phyloP scores from a whole-genome alignment of 2,329 filamentous ascomycete species.

The Fusarium piperis region DNA sequence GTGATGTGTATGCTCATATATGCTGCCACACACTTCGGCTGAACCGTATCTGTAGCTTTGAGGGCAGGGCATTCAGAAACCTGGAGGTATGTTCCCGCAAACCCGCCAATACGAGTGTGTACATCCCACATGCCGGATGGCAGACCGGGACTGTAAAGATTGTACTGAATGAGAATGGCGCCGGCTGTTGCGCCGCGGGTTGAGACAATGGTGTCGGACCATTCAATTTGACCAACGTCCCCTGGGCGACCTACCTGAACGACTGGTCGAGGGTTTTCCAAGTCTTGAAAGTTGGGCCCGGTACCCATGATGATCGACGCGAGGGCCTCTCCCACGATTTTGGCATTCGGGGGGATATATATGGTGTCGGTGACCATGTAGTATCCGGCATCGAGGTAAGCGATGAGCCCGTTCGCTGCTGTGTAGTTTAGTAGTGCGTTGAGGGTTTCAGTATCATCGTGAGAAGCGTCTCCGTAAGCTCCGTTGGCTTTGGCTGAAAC shows the following conservation, averaged over 20 bases:
- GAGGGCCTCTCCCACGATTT: conserved; percentile 69
- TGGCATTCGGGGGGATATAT: conserved; percentile 57
- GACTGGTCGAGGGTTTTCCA: conserved; percentile 69
- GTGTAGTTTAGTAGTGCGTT: conserved; percentile 61
- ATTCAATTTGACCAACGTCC: conserved; percentile 72
- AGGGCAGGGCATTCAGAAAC: conserved; percentile 71
- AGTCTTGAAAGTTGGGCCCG: conserved; percentile 65
- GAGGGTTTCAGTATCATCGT: conserved; percentile 78
- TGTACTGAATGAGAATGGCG: conserved; percentile 78
- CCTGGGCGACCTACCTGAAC: conserved; percentile 72
- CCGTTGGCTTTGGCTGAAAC: conserved; percentile 68
- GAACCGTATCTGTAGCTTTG: conserved; percentile 44
- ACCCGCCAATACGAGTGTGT: conserved; percentile 79
- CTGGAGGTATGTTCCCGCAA: conserved; percentile 74
- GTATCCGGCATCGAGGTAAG: conserved; percentile 69
- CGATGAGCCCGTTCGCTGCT: conserved; percentile 63
- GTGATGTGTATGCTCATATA: conserved; percentile 57
- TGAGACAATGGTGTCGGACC: conserved; percentile 76
- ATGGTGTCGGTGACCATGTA: conserved; percentile 69
- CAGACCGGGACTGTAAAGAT: conserved; percentile 61
- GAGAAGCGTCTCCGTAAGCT: conserved; percentile 71
- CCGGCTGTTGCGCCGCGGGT: conserved; percentile 74
- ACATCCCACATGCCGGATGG: conserved; percentile 76
- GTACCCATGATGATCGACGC: conserved; percentile 64
- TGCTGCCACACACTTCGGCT: conserved; percentile 51